Base-by-base conservation (phyloP, 331 rosid genomes). In the Rosa hybrid region DNA sequence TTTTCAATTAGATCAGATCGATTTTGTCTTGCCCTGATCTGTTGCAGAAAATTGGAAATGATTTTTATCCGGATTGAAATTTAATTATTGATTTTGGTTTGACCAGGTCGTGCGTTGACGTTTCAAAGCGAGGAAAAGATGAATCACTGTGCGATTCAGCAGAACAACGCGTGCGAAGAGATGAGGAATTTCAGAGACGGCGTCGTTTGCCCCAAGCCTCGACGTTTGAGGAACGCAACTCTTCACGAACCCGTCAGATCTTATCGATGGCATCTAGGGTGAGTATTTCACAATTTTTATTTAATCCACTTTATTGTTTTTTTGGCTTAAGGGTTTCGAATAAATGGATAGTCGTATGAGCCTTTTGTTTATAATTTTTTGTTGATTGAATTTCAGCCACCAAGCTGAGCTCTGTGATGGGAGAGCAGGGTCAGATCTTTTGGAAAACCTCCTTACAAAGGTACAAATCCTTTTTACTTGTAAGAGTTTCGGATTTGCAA, bases 201-300 rank as follows among this genome's bases (percentile, higher is more conserved):
- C 8, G 81, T 95, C 20, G 86, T 93, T 75, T 96, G 99, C 20
- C 99, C 99, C 70, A 93, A 93, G 86, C 98, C 99, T 9, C 99
- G 99, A 75, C 99, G 96, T 51, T 79, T 81, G 30, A 88, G 91
- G 65, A 94, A 85, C 80, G 44, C 86, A 60, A 62, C 86, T 59
- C 82, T 80, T 44, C 85, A 86, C 83, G 94, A 93, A 65, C 91
- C 93, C 0, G 20, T 76, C 67, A 86, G 92, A 83, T 51, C 90
- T 57, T 81, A 86, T 71, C 76, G 95, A 46, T 89, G 96, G 90
- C 90, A 92, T 64, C 81, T 90, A 50, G 86, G 92, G 98, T 89
- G 75, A 74, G 21, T 81, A 9, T 8, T 4, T 46, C 11, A 18
- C 71, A 7, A 1, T 44, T 39, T 6, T 39, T 9, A 16, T 14